phyloP scores from a whole-genome alignment of 768 basidiomycete genomes.

The Leucosporidium yakuticum region DNA sequence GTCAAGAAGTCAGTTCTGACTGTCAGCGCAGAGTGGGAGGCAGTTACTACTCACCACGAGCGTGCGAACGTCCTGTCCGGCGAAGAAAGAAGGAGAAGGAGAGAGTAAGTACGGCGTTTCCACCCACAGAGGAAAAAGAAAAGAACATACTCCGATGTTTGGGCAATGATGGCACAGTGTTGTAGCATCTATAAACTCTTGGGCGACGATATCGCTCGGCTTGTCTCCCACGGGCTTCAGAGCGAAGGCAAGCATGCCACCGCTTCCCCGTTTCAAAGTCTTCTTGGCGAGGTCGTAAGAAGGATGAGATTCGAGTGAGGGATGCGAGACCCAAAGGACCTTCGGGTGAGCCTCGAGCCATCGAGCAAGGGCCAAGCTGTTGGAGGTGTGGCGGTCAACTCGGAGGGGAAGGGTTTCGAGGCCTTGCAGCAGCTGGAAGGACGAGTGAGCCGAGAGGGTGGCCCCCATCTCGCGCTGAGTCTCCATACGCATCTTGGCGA shows the following conservation, averaged over 20 bases:
- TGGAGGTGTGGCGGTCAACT: conserved; percentile 42
- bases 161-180: conserved; percentile 57
- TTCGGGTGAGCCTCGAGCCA: conserved; percentile 62
- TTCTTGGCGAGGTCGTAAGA: conserved; percentile 55
- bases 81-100: conserved; percentile 46
- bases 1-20: no score
- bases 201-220: conserved; percentile 44
- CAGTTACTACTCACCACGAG: neutral
- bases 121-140: no score
- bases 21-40: no score
- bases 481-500: conserved; percentile 54
- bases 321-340: conserved; percentile 57
- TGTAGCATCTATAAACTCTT: conserved; percentile 48
- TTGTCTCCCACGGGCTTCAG: conserved; percentile 45
- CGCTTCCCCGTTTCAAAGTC: conserved; percentile 45
- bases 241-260: conserved; percentile 75
- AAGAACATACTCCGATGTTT: conserved; percentile 20
- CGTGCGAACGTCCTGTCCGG: conserved; percentile 47
- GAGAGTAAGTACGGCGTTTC: no score
- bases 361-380: conserved; percentile 61
- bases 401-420: conserved; percentile 69
- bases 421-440: neutral
- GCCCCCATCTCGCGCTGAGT: neutral
- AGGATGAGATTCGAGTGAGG: conserved; percentile 58
- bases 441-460: neutral